Percentiles rank a stretch among this genome's conserved stretches.
Evolutionary conservation across 805 yeast species (phyloP).

Genomic region (Metschnikowia henanensis): DNA sequence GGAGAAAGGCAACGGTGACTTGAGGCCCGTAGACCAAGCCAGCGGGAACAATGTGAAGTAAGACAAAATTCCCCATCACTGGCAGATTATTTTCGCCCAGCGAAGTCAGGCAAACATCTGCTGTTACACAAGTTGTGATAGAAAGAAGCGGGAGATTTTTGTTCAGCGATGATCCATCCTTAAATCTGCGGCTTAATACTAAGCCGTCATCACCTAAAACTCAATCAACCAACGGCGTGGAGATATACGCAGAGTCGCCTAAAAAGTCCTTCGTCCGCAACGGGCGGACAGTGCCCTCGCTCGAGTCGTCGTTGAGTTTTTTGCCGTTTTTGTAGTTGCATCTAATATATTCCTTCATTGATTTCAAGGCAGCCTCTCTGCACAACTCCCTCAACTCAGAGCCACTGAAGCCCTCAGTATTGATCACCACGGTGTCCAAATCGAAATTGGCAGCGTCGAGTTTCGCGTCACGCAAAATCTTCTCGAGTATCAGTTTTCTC

Average conservation of each 20-base stretch:
- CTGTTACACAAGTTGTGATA: too few relatives aligned
- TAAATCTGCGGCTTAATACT: too few relatives aligned
- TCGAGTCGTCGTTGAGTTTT: slow-evolving; percentile 24
- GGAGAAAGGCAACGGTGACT: too few relatives aligned
- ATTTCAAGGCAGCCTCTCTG: slow-evolving; percentile 88
- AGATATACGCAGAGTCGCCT: slow-evolving; percentile 23
- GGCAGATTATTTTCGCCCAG: too few relatives aligned
- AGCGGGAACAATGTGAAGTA: too few relatives aligned
- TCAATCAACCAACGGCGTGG: slow-evolving; percentile 18
- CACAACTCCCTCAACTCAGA: slow-evolving; percentile 90
- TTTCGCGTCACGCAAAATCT: slow-evolving; percentile 64
- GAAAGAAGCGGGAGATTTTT: too few relatives aligned
- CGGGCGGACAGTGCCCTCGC: slow-evolving; percentile 55
- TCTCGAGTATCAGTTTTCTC: slow-evolving; percentile 66
- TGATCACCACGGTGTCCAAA: slow-evolving; percentile 53
- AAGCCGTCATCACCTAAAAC: background rate
- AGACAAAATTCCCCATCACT: too few relatives aligned
- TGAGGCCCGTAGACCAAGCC: too few relatives aligned
- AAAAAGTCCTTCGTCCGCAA: slow-evolving; percentile 64
- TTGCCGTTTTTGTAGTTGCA: slow-evolving; percentile 47
- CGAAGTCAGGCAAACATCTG: too few relatives aligned
- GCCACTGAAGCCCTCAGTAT: slow-evolving; percentile 77
- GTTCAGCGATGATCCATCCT: background rate
- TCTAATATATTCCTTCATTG: slow-evolving; percentile 83
- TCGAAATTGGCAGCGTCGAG: slow-evolving; percentile 58